phyloP scores from a whole-genome alignment of 441 rosid species.

The Macaranga tanarius region DNA sequence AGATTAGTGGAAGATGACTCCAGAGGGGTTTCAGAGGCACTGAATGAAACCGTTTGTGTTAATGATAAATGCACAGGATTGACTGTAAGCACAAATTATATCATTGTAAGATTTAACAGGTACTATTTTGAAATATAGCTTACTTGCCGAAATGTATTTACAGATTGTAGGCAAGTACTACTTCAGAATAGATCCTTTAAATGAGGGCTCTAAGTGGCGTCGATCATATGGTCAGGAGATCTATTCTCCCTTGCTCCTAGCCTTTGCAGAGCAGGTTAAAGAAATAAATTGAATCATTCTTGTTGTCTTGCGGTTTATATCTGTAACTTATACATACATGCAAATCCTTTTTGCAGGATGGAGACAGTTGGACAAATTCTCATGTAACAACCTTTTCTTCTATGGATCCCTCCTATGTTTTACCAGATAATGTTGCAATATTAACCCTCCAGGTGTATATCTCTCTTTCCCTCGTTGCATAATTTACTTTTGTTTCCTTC shows the following conservation, averaged over 20 bases:
- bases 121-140: constrained; percentile 7
- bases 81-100: constrained; percentile 47
- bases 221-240: constrained; percentile 57
- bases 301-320: constrained; percentile 11
- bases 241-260: constrained; percentile 56
- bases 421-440: constrained; percentile 53
- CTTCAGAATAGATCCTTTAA: constrained; percentile 41
- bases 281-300: constrained; percentile 16
- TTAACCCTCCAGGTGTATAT: constrained; percentile 41
- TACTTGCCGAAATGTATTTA: constrained; percentile 14
- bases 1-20: constrained; percentile 79
- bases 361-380: constrained; percentile 38
- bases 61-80: constrained; percentile 65
- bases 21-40: constrained; percentile 87
- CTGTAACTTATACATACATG: constrained; percentile 1
- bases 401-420: constrained; percentile 44
- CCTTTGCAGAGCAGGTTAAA: constrained; percentile 63
- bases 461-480: constrained; percentile 2
- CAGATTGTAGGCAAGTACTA: constrained; percentile 55
- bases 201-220: constrained; percentile 63
- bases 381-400: constrained; percentile 45
- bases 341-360: constrained; percentile 37
- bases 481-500: not conserved
- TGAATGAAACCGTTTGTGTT: constrained; percentile 87
- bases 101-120: not conserved